These are phyloP conservation scores for Salix koriyanagi DNA, from an alignment of 345 rosid species.

Conservation along the genomic window DNA sequence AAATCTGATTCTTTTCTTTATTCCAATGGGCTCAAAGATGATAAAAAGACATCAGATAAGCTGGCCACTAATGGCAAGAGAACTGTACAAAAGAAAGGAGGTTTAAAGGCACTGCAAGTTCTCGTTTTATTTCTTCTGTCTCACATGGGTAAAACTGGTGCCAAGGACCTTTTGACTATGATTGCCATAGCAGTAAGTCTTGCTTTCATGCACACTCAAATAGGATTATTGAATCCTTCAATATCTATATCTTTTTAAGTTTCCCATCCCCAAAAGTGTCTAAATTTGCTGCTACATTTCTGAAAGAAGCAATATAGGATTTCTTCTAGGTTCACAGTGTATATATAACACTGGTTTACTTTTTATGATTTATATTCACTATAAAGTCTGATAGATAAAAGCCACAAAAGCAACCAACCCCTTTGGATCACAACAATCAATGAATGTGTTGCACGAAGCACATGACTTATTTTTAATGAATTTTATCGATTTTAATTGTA, in stretches of 20 bases:
- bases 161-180: constrained; percentile 72
- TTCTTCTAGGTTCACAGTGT: not conserved
- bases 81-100: constrained; percentile 17
- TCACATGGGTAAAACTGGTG: constrained; percentile 80
- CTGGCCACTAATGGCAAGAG: too few relatives aligned
- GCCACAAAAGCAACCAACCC: too few relatives aligned
- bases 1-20: constrained; percentile 36
- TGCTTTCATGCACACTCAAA: not conserved
- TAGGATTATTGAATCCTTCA: not conserved
- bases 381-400: too few relatives aligned
- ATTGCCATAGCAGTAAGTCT: constrained; percentile 69
- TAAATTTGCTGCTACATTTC: not conserved
- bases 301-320: not conserved
- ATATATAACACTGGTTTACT: not conserved
- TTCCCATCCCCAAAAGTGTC: not conserved
- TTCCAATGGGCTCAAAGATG: not conserved
- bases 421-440: too few relatives aligned
- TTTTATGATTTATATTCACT: not conserved
- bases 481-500: too few relatives aligned
- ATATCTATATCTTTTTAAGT: not conserved
- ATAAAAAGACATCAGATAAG: too few relatives aligned
- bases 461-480: too few relatives aligned
- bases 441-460: too few relatives aligned
- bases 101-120: constrained; percentile 71
- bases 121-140: constrained; percentile 71